These are phyloP conservation scores for Falciphora oryzae DNA, from an alignment of 2,329 filamentous ascomycete genomes.

Conservation along the genomic window DNA sequence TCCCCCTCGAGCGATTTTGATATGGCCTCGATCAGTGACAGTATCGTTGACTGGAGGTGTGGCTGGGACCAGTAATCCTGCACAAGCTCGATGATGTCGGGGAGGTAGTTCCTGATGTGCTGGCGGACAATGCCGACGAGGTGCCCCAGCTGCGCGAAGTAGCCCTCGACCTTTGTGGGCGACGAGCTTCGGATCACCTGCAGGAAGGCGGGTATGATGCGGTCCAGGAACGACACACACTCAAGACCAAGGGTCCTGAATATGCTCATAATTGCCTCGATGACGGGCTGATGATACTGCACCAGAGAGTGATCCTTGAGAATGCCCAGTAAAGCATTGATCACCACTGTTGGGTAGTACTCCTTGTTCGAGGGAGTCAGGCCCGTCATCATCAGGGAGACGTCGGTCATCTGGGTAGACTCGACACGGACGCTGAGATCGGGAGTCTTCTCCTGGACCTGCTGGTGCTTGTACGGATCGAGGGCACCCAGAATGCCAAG, in stretches of 20 bases:
- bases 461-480: conserved; percentile 91
- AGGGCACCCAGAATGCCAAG: conserved; percentile 93
- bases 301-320: conserved; percentile 84
- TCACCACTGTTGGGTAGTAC: conserved; percentile 96
- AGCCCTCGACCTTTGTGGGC: conserved; percentile 76
- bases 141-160: conserved; percentile 93
- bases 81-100: conserved; percentile 78
- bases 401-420: conserved; percentile 72
- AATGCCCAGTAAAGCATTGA: conserved; percentile 89
- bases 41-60: conserved; percentile 81
- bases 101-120: conserved; percentile 87
- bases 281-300: conserved; percentile 87
- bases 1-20: conserved; percentile 91
- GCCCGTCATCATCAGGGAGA: conserved; percentile 96
- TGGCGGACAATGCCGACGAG: conserved; percentile 93
- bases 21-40: conserved; percentile 89
- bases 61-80: conserved; percentile 85
- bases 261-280: conserved; percentile 98
- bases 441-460: conserved; percentile 83
- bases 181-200: conserved; percentile 80
- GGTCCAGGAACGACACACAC: conserved; percentile 88
- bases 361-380: conserved; percentile 95
- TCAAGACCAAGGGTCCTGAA: conserved; percentile 95
- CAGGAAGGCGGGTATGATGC: conserved; percentile 92
- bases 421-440: conserved; percentile 67